Evolutionary conservation across 441 rosid species (phyloP), one percentile per base, ranked within the genome.

Genomic region (Kokia cookei): DNA sequence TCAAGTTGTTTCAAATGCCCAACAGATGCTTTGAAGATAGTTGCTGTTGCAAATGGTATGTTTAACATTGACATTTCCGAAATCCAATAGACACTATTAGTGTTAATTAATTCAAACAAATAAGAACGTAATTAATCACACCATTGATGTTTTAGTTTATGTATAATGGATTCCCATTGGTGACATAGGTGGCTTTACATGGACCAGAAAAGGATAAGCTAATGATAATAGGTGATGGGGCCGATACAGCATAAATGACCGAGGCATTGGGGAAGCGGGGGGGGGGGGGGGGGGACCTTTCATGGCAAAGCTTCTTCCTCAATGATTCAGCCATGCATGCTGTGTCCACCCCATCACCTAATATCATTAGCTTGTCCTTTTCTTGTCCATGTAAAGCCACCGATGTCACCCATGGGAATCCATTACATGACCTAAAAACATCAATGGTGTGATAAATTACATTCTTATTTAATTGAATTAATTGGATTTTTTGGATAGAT

Each of bases 381-480:
- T 80, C 80, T 2, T 62, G 26, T 24, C 79, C 78, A 24, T 65
- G 65, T 7, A 78, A 37, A 2, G 65, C 78, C 65, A 61, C 78
- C 2, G 82, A 80, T 22, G 65, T 67, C 13, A 83, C 82, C 1
- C 86, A 82, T 79, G 45, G 32, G 12, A 54, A 17, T 17, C n/a
- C 68, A 19, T 4, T 2, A 47, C 45, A 11, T 2, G 45, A 59
- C 15, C 29, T 19, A 6, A 29, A 29, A 29, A 13, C 65, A 60
- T 60, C 63, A 27, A 13, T 27, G 13, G 24, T 24, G 10, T 17
- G 4, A 17, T 3, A n/a, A 62, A 37, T 35, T 35, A 7, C 35
- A 47, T 35, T 35, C 35, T n/a, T 17, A n/a, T 13, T 60, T 60
- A 1, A 10, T 29, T 29, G 65, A 60, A 24, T 22, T 15, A 3